Conservation (phyloP, 345 rosid genomes). For the Acer negundo region DNA sequence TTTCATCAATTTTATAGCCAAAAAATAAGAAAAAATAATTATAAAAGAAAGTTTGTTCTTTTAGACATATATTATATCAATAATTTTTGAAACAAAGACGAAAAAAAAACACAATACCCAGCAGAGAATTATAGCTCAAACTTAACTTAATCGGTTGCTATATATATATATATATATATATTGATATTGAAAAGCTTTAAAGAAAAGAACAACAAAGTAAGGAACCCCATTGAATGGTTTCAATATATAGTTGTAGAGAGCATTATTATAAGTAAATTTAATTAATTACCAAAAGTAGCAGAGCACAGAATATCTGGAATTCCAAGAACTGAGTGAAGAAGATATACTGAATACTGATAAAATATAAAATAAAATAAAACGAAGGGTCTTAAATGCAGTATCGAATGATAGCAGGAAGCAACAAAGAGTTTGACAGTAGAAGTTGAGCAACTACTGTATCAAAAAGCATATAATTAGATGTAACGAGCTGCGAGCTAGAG, state of each 20-base stretch:
- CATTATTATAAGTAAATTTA: not conserved
- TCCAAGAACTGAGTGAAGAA: conserved; percentile 12
- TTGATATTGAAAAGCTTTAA: conserved; percentile 3
- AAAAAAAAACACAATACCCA: conserved; percentile 1
- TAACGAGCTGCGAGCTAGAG: not conserved
- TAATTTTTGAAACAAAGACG: not conserved
- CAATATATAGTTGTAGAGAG: too few relatives aligned
- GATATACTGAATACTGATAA: not conserved
- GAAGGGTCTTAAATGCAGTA: conserved; percentile 23
- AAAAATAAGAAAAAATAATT: not conserved
- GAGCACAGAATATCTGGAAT: conserved; percentile 12
- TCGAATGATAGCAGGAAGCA: not conserved
- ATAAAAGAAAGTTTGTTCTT: too few relatives aligned
- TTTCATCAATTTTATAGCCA: not conserved
- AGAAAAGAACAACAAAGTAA: not conserved
- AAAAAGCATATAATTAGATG: not conserved
- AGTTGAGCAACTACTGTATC: not conserved
- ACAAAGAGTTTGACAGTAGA: not conserved
- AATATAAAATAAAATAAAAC: not conserved
- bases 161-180: too few relatives aligned
- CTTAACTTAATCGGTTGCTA: not conserved
- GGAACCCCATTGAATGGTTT: not conserved
- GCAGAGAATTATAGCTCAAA: conserved; percentile 2
- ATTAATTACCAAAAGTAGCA: conserved; percentile 31
- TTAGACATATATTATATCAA: not conserved